Evolutionary conservation across 176 grass and related monocot species (phyloP).

Genomic region (Oryza punctata): DNA sequence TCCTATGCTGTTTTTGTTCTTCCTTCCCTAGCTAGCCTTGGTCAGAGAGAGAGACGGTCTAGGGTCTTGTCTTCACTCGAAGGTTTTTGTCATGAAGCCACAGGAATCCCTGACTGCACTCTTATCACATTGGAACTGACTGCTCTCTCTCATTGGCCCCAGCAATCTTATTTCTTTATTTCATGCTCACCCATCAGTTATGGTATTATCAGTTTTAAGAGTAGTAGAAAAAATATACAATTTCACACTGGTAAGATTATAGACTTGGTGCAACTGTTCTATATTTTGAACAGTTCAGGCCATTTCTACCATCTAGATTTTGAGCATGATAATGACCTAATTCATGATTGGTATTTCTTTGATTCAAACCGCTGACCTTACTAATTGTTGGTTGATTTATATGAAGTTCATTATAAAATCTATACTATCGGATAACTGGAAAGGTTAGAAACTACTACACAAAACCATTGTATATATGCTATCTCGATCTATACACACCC

Average conservation of each 20-base stretch:
- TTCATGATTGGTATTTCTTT: not conserved
- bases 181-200: not conserved
- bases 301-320: slow-evolving; percentile 10
- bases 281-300: not conserved
- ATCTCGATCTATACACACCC: slow-evolving; percentile 1
- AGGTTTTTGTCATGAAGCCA: slow-evolving; percentile 51
- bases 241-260: not conserved
- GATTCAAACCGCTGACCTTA: not conserved
- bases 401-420: not conserved
- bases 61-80: slow-evolving; percentile 51
- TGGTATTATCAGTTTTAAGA: slow-evolving; percentile 10
- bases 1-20: slow-evolving; percentile 30
- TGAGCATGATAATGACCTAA: not conserved
- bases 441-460: not conserved
- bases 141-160: slow-evolving; percentile 42
- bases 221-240: not conserved
- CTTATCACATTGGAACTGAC: slow-evolving; percentile 62
- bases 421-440: not conserved
- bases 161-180: slow-evolving; percentile 43
- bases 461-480: not conserved
- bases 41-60: not conserved
- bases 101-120: slow-evolving; percentile 52
- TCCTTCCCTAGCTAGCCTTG: not conserved
- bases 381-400: not conserved
- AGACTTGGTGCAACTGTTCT: not conserved